phyloP scores from a whole-genome alignment of 2,329 filamentous ascomycete species.

The Lecanicillium sp. region DNA sequence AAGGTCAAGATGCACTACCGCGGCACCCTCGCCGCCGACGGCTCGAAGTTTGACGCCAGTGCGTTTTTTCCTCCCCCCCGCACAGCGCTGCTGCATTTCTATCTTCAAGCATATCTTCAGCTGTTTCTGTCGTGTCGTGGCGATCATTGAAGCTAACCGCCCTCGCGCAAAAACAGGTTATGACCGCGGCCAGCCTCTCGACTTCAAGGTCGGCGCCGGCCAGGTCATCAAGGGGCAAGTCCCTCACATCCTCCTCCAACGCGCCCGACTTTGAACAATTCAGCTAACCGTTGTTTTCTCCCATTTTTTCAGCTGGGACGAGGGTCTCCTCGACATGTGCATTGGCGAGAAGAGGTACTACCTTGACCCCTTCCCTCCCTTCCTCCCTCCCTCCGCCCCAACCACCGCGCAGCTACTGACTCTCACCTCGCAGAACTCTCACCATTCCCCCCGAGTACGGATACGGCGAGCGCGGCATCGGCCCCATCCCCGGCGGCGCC shows the following conservation, averaged over 20 bases:
- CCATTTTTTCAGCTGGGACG: slow-evolving; percentile 69
- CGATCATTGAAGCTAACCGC: no score
- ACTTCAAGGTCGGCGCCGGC: slow-evolving; percentile 71
- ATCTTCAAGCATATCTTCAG: no score
- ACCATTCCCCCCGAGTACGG: slow-evolving; percentile 83
- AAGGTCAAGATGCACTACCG: slow-evolving; percentile 81
- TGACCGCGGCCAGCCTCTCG: slow-evolving; percentile 68
- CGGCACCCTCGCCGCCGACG: slow-evolving; percentile 68
- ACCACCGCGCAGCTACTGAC: slow-evolving; percentile 17
- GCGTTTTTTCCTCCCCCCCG: slow-evolving; percentile 23
- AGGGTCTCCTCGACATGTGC: slow-evolving; percentile 89
- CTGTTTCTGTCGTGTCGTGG: no score
- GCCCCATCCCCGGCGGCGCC: slow-evolving; percentile 76
- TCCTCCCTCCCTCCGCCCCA: not conserved
- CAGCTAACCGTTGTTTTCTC: slow-evolving; percentile 16
- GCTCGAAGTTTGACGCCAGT: slow-evolving; percentile 77
- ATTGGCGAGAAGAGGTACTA: slow-evolving; percentile 76
- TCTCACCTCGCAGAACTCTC: slow-evolving; percentile 50
- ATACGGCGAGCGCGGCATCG: slow-evolving; percentile 70
- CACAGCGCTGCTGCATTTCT: no score
- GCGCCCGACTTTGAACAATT: not conserved
- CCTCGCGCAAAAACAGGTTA: no score
- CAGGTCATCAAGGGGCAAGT: slow-evolving; percentile 84
- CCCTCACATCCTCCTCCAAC: not conserved
- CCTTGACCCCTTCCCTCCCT: not conserved